Percentiles rank a stretch among this genome's conserved stretches.
Conservation (phyloP, 2,329 filamentous ascomycete species). For the Sporothrix phasma region DNA sequence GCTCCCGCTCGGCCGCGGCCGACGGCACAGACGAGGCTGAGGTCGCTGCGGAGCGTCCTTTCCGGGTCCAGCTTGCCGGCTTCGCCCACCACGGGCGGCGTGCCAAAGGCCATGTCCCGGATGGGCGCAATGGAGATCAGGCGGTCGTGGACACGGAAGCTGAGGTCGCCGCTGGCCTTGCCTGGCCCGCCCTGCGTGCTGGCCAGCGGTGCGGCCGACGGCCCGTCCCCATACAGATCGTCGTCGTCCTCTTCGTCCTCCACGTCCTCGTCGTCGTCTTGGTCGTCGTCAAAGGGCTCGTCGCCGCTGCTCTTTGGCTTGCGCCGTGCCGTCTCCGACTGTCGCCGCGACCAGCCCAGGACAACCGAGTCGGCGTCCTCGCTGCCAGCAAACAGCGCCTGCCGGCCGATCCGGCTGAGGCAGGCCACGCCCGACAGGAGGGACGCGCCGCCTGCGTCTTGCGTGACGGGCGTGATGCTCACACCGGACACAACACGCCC, state of each 20-base stretch:
- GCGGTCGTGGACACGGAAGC: constrained; percentile 67
- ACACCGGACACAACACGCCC: constrained; percentile 86
- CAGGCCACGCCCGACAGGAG: constrained; percentile 58
- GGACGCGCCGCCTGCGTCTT: constrained; percentile 52
- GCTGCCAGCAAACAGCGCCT: constrained; percentile 73
- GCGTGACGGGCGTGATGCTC: constrained; percentile 54
- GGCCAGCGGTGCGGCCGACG: constrained; percentile 27
- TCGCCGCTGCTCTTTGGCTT: constrained; percentile 45
- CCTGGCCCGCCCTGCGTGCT: constrained; percentile 35
- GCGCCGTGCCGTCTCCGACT: constrained; percentile 50
- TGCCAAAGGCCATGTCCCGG: constrained; percentile 61
- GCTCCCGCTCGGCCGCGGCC: constrained; percentile 58
- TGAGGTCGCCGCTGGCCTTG: constrained; percentile 46
- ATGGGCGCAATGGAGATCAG: constrained; percentile 73
- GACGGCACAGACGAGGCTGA: constrained; percentile 50
- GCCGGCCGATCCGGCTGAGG: constrained; percentile 56
- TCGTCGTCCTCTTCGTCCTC: constrained; percentile 45
- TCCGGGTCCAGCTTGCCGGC: constrained; percentile 33
- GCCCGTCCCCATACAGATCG: constrained; percentile 52
- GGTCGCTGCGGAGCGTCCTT: constrained; percentile 42
- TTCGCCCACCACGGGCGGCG: constrained; percentile 34
- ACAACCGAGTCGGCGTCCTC: constrained; percentile 74
- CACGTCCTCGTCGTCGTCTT: constrained; percentile 37
- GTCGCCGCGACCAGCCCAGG: constrained; percentile 66
- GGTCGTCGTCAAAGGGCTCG: constrained; percentile 34